Percentiles rank a stretch among this genome's conserved stretches.
phyloP scores from a whole-genome alignment of 2,329 filamentous ascomycete species.

The Cladophialophora immunda region DNA sequence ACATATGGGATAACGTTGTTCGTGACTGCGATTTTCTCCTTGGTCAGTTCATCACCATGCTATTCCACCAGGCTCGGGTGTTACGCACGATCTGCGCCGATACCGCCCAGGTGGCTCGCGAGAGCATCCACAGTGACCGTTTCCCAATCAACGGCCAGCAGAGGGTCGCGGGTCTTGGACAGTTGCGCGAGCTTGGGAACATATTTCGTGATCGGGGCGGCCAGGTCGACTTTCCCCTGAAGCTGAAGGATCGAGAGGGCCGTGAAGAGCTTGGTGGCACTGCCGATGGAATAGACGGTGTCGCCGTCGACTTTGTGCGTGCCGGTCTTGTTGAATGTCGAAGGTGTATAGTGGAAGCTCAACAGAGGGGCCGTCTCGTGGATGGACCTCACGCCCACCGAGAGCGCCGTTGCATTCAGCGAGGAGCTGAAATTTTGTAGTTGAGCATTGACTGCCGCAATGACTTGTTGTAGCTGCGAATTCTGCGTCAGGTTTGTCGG shows the following conservation, averaged over 20 bases:
- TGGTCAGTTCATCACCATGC: background rate
- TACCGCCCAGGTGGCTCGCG: background rate
- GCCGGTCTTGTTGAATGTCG: slow-evolving; percentile 39
- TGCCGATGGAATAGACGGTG: slow-evolving; percentile 55
- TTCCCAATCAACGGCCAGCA: background rate
- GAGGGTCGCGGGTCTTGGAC: background rate
- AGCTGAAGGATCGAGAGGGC: slow-evolving; percentile 45
- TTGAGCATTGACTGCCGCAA: background rate
- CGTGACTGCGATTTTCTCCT: background rate
- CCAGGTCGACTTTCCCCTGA: slow-evolving; percentile 8
- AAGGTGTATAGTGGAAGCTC: slow-evolving; percentile 7
- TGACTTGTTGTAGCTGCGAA: background rate
- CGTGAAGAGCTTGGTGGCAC: slow-evolving; percentile 53
- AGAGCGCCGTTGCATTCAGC: background rate
- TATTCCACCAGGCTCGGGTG: background rate
- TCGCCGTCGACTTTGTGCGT: slow-evolving; percentile 51
- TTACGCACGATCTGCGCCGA: background rate
- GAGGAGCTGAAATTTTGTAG: background rate
- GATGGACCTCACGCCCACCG: slow-evolving; percentile 6
- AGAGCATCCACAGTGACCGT: slow-evolving; percentile 18
- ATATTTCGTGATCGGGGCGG: slow-evolving; percentile 19
- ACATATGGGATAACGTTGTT: background rate
- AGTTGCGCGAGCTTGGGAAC: background rate
- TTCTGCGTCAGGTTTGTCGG: background rate
- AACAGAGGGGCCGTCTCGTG: slow-evolving; percentile 1